Evolutionary conservation across 352 stramenopile genomes (phyloP), one percentile per base, ranked within the genome.

Genomic region (Ophiocytium majus): DNA sequence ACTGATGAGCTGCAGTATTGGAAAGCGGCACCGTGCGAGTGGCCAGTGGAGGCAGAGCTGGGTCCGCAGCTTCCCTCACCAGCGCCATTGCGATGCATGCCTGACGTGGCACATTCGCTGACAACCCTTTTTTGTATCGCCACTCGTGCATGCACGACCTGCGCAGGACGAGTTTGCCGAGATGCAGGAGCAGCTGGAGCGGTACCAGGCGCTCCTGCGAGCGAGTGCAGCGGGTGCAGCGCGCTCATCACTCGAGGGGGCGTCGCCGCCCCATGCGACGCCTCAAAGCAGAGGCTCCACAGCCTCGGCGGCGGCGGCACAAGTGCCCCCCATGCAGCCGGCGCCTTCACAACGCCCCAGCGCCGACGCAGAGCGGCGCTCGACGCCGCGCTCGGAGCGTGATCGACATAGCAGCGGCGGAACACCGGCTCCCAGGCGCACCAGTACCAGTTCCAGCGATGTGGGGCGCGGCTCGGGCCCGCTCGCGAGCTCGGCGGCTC

Each of bases 81-180:
- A n/a, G n/a, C n/a, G n/a, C n/a, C n/a, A n/a, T n/a, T n/a, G n/a
- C n/a, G n/a, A n/a, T n/a, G n/a, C n/a, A n/a, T n/a, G n/a, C n/a
- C n/a, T n/a, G n/a, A n/a, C n/a, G n/a, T n/a, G n/a, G n/a, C n/a
- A n/a, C n/a, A n/a, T n/a, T n/a, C n/a, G n/a, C n/a, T n/a, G n/a
- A n/a, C n/a, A n/a, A n/a, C n/a, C n/a, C n/a, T n/a, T n/a, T n/a
- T n/a, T n/a, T n/a, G n/a, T n/a, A n/a, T n/a, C n/a, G n/a, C n/a
- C n/a, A n/a, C n/a, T n/a, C n/a, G n/a, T n/a, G n/a, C n/a, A n/a
- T n/a, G n/a, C n/a, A n/a, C n/a, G n/a, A n/a, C n/a, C n/a, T n/a
- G n/a, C 43, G 17, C 64, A 87, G 74, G 83, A 87, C 37, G 83
- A 87, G 83, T 82, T 81, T 50, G 78, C 83, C 32, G 83, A 87